Evolutionary conservation across 768 basidiomycete genomes (phyloP).

Genomic region (Boletus sp.): DNA sequence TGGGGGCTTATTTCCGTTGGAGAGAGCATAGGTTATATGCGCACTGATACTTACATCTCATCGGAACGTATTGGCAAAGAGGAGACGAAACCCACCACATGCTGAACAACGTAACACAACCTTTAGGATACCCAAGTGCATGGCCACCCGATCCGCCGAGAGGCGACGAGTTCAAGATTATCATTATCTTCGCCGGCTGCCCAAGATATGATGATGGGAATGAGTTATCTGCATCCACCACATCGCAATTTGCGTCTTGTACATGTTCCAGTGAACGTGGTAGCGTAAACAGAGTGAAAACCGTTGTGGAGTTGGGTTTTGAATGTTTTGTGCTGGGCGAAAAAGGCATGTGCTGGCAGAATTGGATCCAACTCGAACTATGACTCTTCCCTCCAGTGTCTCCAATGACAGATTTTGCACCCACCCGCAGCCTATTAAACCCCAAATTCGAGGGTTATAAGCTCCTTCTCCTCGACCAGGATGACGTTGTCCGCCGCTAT

Average conservation of each 20-base stretch:
- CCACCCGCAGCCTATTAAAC: constrained; percentile 59
- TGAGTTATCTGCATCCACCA: background rate
- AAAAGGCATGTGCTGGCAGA: too few relatives aligned
- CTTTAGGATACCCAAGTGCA: background rate
- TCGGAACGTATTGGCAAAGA: background rate
- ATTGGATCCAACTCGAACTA: background rate
- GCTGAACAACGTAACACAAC: background rate
- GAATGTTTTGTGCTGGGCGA: background rate
- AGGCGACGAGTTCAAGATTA: background rate
- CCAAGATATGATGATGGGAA: background rate
- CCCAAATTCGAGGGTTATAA: constrained; percentile 86
- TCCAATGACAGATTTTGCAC: constrained; percentile 39
- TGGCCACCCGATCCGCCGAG: background rate
- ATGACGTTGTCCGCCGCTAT: constrained; percentile 52
- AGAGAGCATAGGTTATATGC: too few relatives aligned
- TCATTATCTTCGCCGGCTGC: background rate
- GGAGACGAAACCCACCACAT: background rate
- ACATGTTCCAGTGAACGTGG: background rate
- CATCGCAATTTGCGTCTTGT: background rate
- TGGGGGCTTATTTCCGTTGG: background rate
- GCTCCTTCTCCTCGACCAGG: constrained; percentile 58
- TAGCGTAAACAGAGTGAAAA: background rate
- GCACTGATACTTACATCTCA: too few relatives aligned
- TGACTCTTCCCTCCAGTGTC: background rate
- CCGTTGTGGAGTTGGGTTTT: background rate